These are phyloP conservation scores for Aspergillus diversus DNA, from an alignment of 495 filamentous ascomycete genomes.

Conservation along the genomic window DNA sequence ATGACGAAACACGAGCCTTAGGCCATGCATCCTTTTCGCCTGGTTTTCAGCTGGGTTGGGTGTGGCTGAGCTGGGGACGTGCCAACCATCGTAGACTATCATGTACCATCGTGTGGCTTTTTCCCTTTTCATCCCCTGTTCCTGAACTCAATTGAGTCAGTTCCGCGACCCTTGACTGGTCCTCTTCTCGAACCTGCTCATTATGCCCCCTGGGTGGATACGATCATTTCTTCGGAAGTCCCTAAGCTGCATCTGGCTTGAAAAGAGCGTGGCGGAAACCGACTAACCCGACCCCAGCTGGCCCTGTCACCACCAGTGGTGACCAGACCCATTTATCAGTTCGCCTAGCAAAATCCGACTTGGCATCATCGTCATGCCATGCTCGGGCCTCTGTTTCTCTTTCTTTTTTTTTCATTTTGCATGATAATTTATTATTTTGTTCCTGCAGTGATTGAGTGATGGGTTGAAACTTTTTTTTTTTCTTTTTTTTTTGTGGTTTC, in stretches of 20 bases:
- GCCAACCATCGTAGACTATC: neutral
- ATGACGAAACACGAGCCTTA: slow-evolving; percentile 13
- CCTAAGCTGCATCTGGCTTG: neutral
- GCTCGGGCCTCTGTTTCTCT: neutral
- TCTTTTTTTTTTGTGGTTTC: neutral
- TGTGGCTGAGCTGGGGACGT: slow-evolving; percentile 21
- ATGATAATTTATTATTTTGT: too few species aligned
- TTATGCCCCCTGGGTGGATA: neutral
- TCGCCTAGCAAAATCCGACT: neutral
- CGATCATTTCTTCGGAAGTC: neutral
- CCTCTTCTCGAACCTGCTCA: too few species aligned
- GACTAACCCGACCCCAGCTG: slow-evolving; percentile 17
- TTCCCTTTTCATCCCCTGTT: slow-evolving; percentile 8
- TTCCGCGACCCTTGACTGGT: neutral
- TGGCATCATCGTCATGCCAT: neutral
- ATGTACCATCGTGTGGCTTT: neutral
- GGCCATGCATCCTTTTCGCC: slow-evolving; percentile 3
- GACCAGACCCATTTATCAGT: slow-evolving; percentile 11
- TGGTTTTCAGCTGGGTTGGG: slow-evolving; percentile 19
- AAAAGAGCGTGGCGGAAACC: slow-evolving; percentile 1
- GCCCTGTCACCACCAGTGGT: too few species aligned
- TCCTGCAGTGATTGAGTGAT: too few species aligned
- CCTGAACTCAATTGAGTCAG: slow-evolving; percentile 17
- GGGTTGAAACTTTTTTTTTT: neutral
- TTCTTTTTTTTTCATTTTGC: neutral